Conservation (phyloP, 1,284 basidiomycete species). For the Ustilago loliicola region DNA sequence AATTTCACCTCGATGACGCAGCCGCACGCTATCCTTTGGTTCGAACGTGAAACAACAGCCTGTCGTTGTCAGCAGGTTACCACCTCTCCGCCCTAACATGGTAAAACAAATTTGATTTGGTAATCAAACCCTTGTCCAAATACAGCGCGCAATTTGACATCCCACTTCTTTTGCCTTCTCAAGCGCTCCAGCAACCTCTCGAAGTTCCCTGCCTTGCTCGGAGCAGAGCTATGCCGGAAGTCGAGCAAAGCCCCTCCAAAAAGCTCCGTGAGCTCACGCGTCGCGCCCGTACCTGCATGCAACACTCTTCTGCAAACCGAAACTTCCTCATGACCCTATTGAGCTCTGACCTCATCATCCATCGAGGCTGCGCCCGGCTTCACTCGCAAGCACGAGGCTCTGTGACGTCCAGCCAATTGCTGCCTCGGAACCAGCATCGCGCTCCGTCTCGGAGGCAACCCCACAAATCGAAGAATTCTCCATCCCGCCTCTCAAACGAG, state of each 20-base stretch:
- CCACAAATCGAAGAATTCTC: not conserved
- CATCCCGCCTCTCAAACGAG: constrained; percentile 3
- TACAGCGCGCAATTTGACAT: too few relatives aligned
- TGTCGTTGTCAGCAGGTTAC: constrained; percentile 3
- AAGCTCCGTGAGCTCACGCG: too few relatives aligned
- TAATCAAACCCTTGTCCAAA: not conserved
- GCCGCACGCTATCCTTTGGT: not conserved
- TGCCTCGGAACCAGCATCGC: not conserved
- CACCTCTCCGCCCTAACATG: not conserved
- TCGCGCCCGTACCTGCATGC: not conserved
- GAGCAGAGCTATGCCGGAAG: too few relatives aligned
- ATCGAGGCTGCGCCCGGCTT: too few relatives aligned
- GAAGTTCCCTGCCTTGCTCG: too few relatives aligned
- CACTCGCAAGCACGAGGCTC: not conserved
- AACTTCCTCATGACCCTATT: not conserved
- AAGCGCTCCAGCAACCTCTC: too few relatives aligned
- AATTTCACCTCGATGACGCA: constrained; percentile 10
- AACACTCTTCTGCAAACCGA: not conserved
- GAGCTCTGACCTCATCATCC: not conserved
- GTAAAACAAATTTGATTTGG: not conserved
- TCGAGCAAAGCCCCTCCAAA: too few relatives aligned
- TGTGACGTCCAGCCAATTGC: not conserved
- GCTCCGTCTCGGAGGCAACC: constrained; percentile 4
- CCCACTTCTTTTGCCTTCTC: too few relatives aligned
- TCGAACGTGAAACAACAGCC: constrained; percentile 10